Evolutionary conservation across 2,329 filamentous ascomycete genomes (phyloP).

Genomic region (Macrophomina pseudophaseolina): DNA sequence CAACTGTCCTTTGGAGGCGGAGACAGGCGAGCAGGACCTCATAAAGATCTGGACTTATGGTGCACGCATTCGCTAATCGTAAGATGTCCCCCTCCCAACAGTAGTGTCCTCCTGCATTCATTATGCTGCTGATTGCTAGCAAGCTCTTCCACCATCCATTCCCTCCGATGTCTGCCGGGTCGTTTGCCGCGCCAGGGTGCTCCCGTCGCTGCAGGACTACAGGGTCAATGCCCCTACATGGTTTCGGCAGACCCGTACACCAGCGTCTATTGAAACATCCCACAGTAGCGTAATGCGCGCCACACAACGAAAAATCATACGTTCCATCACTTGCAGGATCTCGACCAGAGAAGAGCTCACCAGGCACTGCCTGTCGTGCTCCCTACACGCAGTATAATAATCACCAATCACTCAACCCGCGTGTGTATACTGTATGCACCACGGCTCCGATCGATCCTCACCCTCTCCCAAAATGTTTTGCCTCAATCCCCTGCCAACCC

Average conservation of each 20-base stretch:
- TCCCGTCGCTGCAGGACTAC: not conserved
- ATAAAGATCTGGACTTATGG: no score
- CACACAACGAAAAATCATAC: not conserved
- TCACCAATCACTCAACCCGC: not conserved
- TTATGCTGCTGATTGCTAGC: no score
- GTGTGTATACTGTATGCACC: not conserved
- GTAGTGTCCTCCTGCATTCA: no score
- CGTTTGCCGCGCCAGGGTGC: not conserved
- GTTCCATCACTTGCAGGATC: not conserved
- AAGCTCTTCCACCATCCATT: no score
- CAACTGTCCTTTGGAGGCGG: no score
- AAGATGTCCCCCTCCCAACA: no score
- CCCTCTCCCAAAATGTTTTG: not conserved
- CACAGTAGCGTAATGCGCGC: not conserved
- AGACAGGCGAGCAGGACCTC: no score
- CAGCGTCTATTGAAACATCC: not conserved
- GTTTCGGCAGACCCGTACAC: not conserved
- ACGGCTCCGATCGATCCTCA: not conserved
- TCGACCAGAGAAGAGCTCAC: not conserved
- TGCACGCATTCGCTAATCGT: no score
- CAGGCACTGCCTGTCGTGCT: not conserved
- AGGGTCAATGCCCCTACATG: not conserved
- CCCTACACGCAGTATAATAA: not conserved
- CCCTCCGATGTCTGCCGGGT: not conserved
- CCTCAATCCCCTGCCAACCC: not conserved